Evolutionary conservation across 371 early-diverging fungal species (phyloP).

Genomic region (Mucor lusitanicus): DNA sequence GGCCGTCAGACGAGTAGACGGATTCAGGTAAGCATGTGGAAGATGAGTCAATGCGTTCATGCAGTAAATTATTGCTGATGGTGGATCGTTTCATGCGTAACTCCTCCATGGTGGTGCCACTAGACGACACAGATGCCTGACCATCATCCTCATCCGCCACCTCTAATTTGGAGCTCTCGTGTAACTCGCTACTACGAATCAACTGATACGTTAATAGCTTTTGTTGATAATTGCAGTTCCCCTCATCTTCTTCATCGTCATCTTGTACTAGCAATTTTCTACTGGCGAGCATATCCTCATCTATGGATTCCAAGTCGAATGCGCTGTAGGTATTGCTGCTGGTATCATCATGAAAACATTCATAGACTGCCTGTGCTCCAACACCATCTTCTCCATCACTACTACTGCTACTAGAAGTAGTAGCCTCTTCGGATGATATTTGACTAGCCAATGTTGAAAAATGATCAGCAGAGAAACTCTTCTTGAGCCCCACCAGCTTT

Average conservation of each 20-base stretch:
- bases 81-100: neutral
- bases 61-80: neutral
- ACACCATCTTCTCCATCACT: no score
- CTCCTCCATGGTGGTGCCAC: neutral
- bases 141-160: neutral
- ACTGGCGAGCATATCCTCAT: neutral
- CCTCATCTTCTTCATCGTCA: neutral
- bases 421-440: neutral
- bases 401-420: neutral
- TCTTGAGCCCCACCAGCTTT: neutral
- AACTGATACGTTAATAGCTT: neutral
- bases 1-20: neutral
- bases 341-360: neutral
- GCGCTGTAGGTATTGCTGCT: neutral
- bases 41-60: neutral
- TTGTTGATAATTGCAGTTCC: neutral
- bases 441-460: neutral
- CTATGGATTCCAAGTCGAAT: neutral
- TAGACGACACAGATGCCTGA: neutral
- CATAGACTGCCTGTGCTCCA: neutral
- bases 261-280: neutral
- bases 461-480: slow-evolving; percentile 6
- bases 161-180: neutral
- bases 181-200: neutral
- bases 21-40: neutral